Evolutionary conservation across 2,329 filamentous ascomycete genomes (phyloP).

Genomic region (Aspergillus ochraceus): DNA sequence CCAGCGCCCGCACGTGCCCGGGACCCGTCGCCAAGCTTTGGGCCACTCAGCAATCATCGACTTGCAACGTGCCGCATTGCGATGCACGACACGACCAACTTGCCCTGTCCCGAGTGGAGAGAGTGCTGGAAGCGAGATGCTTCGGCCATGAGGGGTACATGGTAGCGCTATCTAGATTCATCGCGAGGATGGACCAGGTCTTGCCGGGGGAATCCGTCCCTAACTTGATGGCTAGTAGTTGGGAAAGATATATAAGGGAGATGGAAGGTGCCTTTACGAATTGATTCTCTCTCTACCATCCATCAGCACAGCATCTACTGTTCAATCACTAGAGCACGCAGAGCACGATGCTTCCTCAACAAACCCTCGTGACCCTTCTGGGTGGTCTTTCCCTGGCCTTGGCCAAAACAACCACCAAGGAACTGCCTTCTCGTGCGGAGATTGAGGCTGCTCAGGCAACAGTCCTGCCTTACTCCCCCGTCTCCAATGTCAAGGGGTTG

Average conservation of each 20-base stretch:
- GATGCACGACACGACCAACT: neutral
- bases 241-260: neutral
- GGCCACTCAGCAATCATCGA: constrained; percentile 15
- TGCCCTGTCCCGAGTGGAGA: neutral
- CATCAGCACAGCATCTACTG: neutral
- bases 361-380: constrained; percentile 21
- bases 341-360: constrained; percentile 18
- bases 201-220: neutral
- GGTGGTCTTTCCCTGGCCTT: constrained; percentile 20
- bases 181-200: neutral
- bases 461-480: constrained; percentile 60
- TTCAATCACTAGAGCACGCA: neutral
- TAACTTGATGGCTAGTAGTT: neutral
- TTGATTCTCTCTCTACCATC: neutral
- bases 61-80: constrained; percentile 14
- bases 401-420: constrained; percentile 26
- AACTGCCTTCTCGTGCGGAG: constrained; percentile 24
- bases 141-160: neutral
- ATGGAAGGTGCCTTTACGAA: neutral
- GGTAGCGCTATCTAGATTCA: neutral
- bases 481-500: constrained; percentile 66
- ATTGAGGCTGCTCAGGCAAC: constrained; percentile 49
- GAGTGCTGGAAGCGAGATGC: neutral
- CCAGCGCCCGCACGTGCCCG: neutral
- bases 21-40: neutral